phyloP scores from a whole-genome alignment of 768 basidiomycete genomes.

The Lactarius vividus region DNA sequence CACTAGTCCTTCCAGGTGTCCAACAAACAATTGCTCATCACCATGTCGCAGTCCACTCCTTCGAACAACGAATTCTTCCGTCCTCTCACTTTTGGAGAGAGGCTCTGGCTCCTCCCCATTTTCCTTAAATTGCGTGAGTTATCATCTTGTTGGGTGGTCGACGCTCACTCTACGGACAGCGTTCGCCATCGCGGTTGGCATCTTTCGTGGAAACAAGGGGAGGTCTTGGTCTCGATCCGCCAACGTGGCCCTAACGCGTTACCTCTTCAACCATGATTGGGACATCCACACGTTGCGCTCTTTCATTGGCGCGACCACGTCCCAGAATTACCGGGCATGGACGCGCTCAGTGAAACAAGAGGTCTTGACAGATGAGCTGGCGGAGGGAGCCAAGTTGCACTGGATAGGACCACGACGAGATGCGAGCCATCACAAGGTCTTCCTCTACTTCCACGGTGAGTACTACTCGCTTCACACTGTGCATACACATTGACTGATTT shows the following conservation, averaged over 20 bases:
- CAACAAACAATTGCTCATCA: background rate
- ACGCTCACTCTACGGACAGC: background rate
- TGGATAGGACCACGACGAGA: constrained; percentile 19
- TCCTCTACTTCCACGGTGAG: constrained; percentile 12
- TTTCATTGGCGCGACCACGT: constrained; percentile 9
- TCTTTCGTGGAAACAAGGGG: constrained; percentile 13
- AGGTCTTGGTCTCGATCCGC: constrained; percentile 13
- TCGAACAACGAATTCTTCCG: background rate
- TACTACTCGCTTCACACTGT: background rate
- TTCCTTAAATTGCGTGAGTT: constrained; percentile 5
- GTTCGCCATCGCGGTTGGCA: constrained; percentile 10
- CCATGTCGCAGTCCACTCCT: background rate
- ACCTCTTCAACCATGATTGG: background rate
- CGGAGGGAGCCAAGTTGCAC: constrained; percentile 11
- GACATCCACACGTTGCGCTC: constrained; percentile 1
- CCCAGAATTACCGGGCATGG: constrained; percentile 3
- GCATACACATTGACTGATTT: background rate
- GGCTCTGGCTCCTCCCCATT: background rate
- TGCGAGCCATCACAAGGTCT: background rate
- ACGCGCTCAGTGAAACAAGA: background rate
- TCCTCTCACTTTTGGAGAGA: constrained; percentile 8
- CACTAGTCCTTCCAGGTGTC: background rate
- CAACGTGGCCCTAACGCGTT: background rate
- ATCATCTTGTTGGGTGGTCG: background rate
- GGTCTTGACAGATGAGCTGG: constrained; percentile 3